Conservation (phyloP, 192 early-diverging fungal species). For the Podila minutissima region DNA sequence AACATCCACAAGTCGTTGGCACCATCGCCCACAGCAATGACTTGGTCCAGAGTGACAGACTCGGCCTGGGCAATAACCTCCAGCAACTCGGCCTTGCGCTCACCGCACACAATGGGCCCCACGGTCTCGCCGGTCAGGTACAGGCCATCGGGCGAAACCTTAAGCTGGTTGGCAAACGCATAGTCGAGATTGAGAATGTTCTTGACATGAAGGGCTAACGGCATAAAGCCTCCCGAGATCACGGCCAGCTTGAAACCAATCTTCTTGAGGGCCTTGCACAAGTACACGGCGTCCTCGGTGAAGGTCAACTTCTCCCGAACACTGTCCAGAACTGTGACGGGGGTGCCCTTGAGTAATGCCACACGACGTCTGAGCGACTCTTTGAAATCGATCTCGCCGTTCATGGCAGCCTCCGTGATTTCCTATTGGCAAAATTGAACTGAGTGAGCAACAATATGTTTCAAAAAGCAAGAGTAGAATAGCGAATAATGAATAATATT, state of each 20-base stretch:
- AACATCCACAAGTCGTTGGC: conserved; percentile 98
- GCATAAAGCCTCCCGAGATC: conserved; percentile 95
- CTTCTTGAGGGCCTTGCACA: conserved; percentile 89
- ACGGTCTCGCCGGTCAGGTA: conserved; percentile 87
- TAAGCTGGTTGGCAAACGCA: conserved; percentile 96
- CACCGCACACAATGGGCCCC: conserved; percentile 91
- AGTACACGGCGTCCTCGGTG: conserved; percentile 89
- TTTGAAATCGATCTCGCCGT: conserved; percentile 97
- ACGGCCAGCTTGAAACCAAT: conserved; percentile 97
- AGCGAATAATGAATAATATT: no score
- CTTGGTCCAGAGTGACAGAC: conserved; percentile 85
- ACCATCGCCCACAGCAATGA: conserved; percentile 98
- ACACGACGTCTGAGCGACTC: conserved; percentile 92
- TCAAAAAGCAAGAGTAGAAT: no score
- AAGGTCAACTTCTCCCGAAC: conserved; percentile 84
- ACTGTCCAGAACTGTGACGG: conserved; percentile 79
- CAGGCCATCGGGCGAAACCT: conserved; percentile 85
- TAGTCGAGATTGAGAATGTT: conserved; percentile 92
- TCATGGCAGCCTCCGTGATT: conserved; percentile 97
- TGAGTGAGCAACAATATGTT: not conserved
- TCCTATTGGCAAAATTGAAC: conserved; percentile 56
- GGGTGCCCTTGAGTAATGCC: conserved; percentile 86
- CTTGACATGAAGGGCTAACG: conserved; percentile 93
- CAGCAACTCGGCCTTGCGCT: conserved; percentile 93
- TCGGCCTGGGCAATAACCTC: conserved; percentile 97